Evolutionary conservation across 2,329 filamentous ascomycete genomes (phyloP), one percentile per base, ranked within the genome.

Genomic region (Arthroderma uncinatum): DNA sequence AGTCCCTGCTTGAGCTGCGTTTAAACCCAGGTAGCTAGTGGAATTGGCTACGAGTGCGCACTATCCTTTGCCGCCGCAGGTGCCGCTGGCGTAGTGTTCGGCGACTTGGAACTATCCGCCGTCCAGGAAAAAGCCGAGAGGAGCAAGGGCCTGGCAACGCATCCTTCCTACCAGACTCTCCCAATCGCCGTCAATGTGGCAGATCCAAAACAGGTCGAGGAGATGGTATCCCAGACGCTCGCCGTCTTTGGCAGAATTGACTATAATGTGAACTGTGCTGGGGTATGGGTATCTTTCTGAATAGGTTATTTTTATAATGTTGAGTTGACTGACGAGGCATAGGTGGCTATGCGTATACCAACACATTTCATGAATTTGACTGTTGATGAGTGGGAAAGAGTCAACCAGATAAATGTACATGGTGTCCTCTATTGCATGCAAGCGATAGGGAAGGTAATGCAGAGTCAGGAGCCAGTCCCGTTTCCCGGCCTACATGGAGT

Each of bases 401-500:
- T 42, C 39, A 42, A 19, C 39, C 39, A 10, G 39, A 9, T 42
- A 42, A 42, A 42, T 42, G 39, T 42, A 19, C 39, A 42, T 21
- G 39, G 39, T 9, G 39, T 42, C 4, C 19, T 42, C 16, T 10
- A 42, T 19, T 42, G 39, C 39, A 42, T 42, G 39, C 39, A 42
- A 42, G 19, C 39, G 39, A 21, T 42, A 7, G 39, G 39, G 19
- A 55, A 37, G 19, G 53, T 54, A 21, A 65, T 65, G 63, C 53
- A 55, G 10, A 30, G 25, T 2, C 47, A 52, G 23, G 8, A 62
- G 63, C 36, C 23, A 52, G 8, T 67, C 69, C 7, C 67, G 73
- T 21, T 69, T 67, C 36, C 67, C 72, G 53, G 67, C 72, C 66
- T 66, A 70, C 28, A 52, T 34, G 0, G 48, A 28, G 4, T 59